Conservation (phyloP, 2,329 filamentous ascomycete species). For the Calycina herbarum region DNA sequence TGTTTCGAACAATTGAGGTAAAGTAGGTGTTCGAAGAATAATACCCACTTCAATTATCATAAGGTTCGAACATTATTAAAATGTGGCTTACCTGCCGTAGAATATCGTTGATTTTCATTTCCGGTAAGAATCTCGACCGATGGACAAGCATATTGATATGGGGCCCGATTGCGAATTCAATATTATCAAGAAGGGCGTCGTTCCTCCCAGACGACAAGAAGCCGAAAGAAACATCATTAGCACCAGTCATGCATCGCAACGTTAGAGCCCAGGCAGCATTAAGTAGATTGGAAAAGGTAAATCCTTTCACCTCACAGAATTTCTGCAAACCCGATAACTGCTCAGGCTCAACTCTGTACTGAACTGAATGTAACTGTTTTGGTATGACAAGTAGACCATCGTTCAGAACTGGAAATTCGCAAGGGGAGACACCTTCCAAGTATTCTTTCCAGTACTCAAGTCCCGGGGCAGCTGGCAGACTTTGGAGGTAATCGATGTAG, state of each 20-base stretch:
- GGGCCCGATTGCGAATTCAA: slow-evolving; percentile 47
- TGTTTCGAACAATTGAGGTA: too few relatives aligned
- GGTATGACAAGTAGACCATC: slow-evolving; percentile 19
- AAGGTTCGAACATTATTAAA: neutral
- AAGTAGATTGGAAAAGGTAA: slow-evolving; percentile 41
- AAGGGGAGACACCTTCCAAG: slow-evolving; percentile 26
- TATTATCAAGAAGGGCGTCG: slow-evolving; percentile 46
- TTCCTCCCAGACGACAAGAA: slow-evolving; percentile 42
- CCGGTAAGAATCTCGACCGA: slow-evolving; percentile 19
- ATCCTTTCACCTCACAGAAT: slow-evolving; percentile 40
- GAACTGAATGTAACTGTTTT: slow-evolving; percentile 5
- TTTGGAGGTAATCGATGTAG: slow-evolving; percentile 39
- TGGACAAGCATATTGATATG: slow-evolving; percentile 43
- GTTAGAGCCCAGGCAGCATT: slow-evolving; percentile 42
- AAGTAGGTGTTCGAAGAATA: too few relatives aligned
- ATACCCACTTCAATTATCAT: neutral
- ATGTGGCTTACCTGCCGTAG: slow-evolving; percentile 15
- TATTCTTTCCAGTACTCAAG: slow-evolving; percentile 31
- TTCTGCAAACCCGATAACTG: slow-evolving; percentile 33
- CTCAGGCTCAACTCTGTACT: slow-evolving; percentile 15
- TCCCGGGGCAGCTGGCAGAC: slow-evolving; percentile 23
- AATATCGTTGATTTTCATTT: slow-evolving; percentile 31
- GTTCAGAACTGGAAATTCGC: slow-evolving; percentile 40
- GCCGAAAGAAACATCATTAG: slow-evolving; percentile 40
- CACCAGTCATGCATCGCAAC: slow-evolving; percentile 39